Evolutionary conservation across 805 yeast species (phyloP), one percentile per base, ranked within the genome.

Genomic region (Kazachstania africana): DNA sequence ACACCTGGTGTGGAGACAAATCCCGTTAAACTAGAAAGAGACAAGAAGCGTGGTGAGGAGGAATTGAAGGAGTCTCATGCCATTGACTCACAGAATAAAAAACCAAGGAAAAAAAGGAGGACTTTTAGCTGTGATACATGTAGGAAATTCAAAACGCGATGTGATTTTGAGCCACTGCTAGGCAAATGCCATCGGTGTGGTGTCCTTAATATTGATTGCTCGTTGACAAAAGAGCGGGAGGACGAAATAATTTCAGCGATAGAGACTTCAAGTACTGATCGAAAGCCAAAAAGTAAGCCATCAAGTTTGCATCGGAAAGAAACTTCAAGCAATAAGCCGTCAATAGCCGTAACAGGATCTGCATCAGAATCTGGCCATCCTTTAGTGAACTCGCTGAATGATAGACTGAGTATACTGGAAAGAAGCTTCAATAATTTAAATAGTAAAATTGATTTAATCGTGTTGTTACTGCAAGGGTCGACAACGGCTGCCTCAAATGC

Each of bases 91-190:
- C 22, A 20, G 12, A 32, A 12, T 8, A 43, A 33, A 16, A 50
- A 42, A 32, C 46, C 49, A 3, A 53, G 60, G 37, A 57, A 63
- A 36, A 57, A 55, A 33, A 51, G 65, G 33, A 65, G 50, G 38
- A 60, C 57, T 0, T 61, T 57, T 23, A 69, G 60, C 48, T 73
- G 80, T 47, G 57, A 56, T 10, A 56, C 62, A 12, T 73, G 80
- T 39, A 56, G 78, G 10, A 67, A 62, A 43, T 58, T 70, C 36
- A 73, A 73, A 45, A 72, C 78, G 2, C 59, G 76, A 35, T 73
- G 80, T 47, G 75, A 68, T 36, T 64, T 60, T 39, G 69, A 66
- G 26, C 59, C 62, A 0, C 43, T 53, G 2, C 44, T 48, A 9
- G 62, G 60, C 4, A 62, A 63, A 38, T 73, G 79, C 40, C 69